A percentile compares a stretch with the other conserved stretches of the same genome.
Evolutionary conservation across 225 moss, liverwort and hornwort species (phyloP).

Genomic region (Thuidium tamariscinum): DNA sequence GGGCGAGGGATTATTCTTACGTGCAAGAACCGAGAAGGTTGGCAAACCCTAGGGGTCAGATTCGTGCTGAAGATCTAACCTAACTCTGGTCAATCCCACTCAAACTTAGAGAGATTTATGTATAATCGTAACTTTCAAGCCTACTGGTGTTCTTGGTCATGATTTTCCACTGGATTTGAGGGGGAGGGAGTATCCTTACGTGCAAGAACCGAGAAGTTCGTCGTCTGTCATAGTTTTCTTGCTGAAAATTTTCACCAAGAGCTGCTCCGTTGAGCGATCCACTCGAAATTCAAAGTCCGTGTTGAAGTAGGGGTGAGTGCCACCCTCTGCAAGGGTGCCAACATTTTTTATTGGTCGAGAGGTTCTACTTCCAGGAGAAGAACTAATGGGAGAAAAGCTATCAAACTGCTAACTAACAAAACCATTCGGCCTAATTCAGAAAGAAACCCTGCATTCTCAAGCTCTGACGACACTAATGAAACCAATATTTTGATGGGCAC

Average conservation of each 20-base stretch:
- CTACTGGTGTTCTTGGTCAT: background rate
- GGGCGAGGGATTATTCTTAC: background rate
- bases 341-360: background rate
- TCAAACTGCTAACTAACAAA: background rate
- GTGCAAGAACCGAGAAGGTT: slow-evolving; percentile 6
- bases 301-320: slow-evolving; percentile 24
- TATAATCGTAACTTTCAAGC: background rate
- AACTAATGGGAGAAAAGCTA: background rate
- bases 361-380: background rate
- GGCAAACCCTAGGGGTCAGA: background rate
- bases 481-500: background rate
- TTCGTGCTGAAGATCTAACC: background rate
- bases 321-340: slow-evolving; percentile 15
- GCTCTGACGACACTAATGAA: background rate
- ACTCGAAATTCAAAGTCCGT: slow-evolving; percentile 1
- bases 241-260: slow-evolving; percentile 1
- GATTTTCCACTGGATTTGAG: background rate
- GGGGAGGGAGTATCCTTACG: background rate
- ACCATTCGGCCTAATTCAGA: background rate
- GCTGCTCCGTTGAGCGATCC: slow-evolving; percentile 3
- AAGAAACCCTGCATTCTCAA: background rate
- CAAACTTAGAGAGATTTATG: background rate
- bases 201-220: slow-evolving; percentile 22
- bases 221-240: slow-evolving; percentile 17
- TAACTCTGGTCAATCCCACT: background rate